These are phyloP conservation scores for Zymoseptoria pseudotritici DNA, from an alignment of 2,329 filamentous ascomycete genomes.

Conservation along the genomic window DNA sequence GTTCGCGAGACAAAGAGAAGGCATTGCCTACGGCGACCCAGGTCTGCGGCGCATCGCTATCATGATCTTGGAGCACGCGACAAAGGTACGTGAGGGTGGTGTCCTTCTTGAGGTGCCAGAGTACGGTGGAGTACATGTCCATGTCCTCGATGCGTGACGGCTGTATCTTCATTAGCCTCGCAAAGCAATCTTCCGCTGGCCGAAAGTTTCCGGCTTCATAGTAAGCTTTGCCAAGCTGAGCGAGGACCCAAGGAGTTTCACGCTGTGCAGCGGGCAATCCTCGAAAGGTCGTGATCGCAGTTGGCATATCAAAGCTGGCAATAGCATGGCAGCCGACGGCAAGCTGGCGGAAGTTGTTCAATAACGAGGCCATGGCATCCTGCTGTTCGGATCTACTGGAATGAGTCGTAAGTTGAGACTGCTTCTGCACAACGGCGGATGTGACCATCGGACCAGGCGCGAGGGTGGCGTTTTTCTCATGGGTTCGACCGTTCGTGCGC, in stretches of 20 bases:
- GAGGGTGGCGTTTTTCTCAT: conserved; percentile 38
- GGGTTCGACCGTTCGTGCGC: conserved; percentile 53
- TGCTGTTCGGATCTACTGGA: conserved; percentile 39
- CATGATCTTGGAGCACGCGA: conserved; percentile 78
- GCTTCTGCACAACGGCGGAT: conserved; percentile 19
- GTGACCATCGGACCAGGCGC: conserved; percentile 29
- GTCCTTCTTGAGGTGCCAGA: conserved; percentile 96
- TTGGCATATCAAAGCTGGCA: conserved; percentile 68
- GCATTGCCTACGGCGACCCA: conserved; percentile 96
- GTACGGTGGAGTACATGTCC: conserved; percentile 96
- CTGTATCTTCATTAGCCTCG: conserved; percentile 67
- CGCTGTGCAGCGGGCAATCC: conserved; percentile 66
- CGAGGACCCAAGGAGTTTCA: conserved; percentile 88
- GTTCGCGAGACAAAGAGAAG: conserved; percentile 84
- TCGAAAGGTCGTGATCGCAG: conserved; percentile 67
- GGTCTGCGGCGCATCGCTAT: conserved; percentile 83
- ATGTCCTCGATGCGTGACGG: conserved; percentile 85
- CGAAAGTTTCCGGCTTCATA: conserved; percentile 84
- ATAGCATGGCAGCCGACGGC: conserved; percentile 72
- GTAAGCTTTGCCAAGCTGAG: conserved; percentile 81
- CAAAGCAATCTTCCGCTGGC: conserved; percentile 82
- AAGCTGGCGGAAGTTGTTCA: conserved; percentile 76
- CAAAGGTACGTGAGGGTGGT: conserved; percentile 86
- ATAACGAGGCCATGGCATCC: conserved; percentile 66
- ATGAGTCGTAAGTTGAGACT: conserved; percentile 8